Percentiles rank a stretch among this genome's conserved stretches.
These are phyloP conservation scores for Prunus dulcis DNA, from an alignment of 306 rosid genomes.

Conservation along the genomic window DNA sequence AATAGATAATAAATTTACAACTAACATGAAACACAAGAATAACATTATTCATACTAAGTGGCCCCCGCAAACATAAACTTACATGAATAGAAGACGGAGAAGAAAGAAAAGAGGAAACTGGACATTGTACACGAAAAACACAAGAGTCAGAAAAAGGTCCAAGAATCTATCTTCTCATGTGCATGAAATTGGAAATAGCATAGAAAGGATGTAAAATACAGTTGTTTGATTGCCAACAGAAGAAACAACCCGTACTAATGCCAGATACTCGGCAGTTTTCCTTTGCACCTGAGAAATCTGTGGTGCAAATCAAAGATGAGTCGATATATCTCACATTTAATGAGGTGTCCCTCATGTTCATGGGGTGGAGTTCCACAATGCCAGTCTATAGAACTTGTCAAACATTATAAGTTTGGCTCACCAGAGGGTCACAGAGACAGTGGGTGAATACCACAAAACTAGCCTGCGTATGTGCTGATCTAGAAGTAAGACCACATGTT, in stretches of 20 bases:
- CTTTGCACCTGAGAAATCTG: not conserved
- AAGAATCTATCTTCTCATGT: not conserved
- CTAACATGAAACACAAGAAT: not conserved
- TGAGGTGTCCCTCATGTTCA: not conserved
- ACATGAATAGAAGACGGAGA: not conserved
- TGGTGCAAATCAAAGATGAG: not conserved
- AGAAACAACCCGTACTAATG: not conserved
- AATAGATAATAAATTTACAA: not conserved
- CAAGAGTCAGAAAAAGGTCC: not conserved
- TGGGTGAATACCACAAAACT: slow-evolving; percentile 1
- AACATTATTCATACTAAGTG: not conserved
- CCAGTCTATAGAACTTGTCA: slow-evolving; percentile 1
- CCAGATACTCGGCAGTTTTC: not conserved
- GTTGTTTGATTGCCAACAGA: not conserved
- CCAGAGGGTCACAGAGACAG: not conserved
- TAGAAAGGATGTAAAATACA: not conserved
- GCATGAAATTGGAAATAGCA: not conserved
- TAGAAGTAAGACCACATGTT: not conserved
- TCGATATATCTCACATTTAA: not conserved
- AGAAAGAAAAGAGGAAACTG: not conserved
- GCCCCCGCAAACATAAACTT: not conserved
- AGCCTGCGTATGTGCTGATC: not conserved
- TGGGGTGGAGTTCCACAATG: not conserved
- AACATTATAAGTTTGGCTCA: not conserved
- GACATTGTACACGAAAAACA: not conserved